Evolutionary conservation across 2,329 filamentous ascomycete genomes (phyloP).

Genomic region (Penicillium freii): DNA sequence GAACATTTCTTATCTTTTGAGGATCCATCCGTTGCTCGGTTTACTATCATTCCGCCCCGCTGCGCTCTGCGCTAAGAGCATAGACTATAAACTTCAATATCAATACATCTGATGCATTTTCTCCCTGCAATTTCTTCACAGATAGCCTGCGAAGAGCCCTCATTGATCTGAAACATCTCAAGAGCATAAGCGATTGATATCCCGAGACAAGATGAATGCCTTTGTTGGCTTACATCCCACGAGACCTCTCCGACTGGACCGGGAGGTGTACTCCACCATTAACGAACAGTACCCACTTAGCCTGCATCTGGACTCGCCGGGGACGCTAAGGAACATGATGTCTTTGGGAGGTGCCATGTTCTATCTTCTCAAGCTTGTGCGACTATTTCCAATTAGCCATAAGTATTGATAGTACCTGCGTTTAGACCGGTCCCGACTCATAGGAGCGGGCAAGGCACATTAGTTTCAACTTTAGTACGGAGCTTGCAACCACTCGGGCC

Average conservation of each 20-base stretch:
- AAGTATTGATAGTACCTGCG: constrained; percentile 10
- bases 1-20: constrained; percentile 17
- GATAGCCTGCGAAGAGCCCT: not conserved
- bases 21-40: constrained; percentile 3
- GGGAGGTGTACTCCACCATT: constrained; percentile 5
- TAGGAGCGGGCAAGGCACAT: not conserved
- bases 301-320: constrained; percentile 5
- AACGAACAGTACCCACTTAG: constrained; percentile 14
- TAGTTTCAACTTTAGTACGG: constrained; percentile 9
- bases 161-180: not conserved
- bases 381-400: not conserved
- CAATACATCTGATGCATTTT: not conserved
- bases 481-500: constrained; percentile 6
- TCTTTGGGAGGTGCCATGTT: constrained; percentile 3
- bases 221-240: not conserved
- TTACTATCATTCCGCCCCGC: constrained; percentile 2
- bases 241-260: not conserved
- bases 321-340: constrained; percentile 5
- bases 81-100: constrained; percentile 7
- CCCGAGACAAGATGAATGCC: not conserved
- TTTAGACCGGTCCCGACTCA: constrained; percentile 7
- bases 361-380: not conserved
- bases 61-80: not conserved
- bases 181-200: not conserved
- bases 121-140: not conserved